A percentile compares a stretch with the other conserved stretches of the same genome.
Conservation (phyloP, 2,329 filamentous ascomycete genomes). For the Teratosphaeria zuluensis region DNA sequence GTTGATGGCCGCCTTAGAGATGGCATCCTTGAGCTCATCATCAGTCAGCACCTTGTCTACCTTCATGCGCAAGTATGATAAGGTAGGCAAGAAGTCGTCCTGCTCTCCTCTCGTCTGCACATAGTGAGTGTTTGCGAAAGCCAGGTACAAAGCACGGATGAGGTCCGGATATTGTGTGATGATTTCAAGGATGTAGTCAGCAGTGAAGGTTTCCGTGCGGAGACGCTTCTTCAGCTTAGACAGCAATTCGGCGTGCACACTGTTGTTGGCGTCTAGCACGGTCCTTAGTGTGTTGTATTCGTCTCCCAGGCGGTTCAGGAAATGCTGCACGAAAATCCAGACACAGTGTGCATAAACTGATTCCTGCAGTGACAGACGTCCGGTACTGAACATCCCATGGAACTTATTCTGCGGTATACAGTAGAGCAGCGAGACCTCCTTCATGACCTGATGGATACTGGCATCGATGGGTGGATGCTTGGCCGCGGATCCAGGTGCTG, state of each 20-base stretch:
- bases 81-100: constrained; percentile 60
- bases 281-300: constrained; percentile 84
- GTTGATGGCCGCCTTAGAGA: constrained; percentile 71
- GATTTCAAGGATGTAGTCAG: constrained; percentile 96
- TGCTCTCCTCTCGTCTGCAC: constrained; percentile 54
- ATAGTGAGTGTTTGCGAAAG: constrained; percentile 82
- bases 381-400: constrained; percentile 76
- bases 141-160: constrained; percentile 77
- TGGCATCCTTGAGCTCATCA: constrained; percentile 61
- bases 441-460: constrained; percentile 97
- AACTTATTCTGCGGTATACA: constrained; percentile 97
- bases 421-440: constrained; percentile 93
- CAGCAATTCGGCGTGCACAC: constrained; percentile 73
- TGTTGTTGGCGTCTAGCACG: constrained; percentile 71
- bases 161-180: constrained; percentile 83
- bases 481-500: constrained; percentile 47
- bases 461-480: constrained; percentile 75
- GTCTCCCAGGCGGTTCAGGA: constrained; percentile 85
- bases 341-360: constrained; percentile 95
- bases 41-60: constrained; percentile 69
- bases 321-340: constrained; percentile 96
- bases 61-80: constrained; percentile 57
- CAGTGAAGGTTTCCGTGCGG: constrained; percentile 92
- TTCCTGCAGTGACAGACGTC: constrained; percentile 84
- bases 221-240: constrained; percentile 92